These are phyloP conservation scores for Leccinum subfulvum DNA, from an alignment of 1,284 basidiomycete species.

Conservation along the genomic window DNA sequence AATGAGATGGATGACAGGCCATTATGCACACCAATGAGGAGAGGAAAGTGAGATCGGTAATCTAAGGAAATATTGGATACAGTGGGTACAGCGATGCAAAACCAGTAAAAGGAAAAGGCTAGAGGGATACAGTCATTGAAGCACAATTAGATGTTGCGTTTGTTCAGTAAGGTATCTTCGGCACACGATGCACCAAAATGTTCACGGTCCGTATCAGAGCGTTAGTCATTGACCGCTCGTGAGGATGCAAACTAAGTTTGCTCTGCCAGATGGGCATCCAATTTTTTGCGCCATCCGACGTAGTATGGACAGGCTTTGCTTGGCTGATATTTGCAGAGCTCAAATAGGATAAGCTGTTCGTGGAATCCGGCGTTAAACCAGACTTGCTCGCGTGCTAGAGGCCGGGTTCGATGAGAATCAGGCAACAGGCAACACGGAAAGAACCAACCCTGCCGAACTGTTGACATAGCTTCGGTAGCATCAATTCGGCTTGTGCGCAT, in stretches of 20 bases:
- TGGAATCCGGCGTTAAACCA: slow-evolving; percentile 78
- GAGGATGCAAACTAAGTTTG: slow-evolving; percentile 15
- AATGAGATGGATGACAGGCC: slow-evolving; percentile 6
- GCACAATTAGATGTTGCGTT: slow-evolving; percentile 24
- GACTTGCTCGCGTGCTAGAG: slow-evolving; percentile 69
- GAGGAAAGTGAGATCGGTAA: background rate
- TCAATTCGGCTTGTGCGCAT: slow-evolving; percentile 67
- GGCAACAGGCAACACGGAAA: slow-evolving; percentile 1
- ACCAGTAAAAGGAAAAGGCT: slow-evolving; percentile 8
- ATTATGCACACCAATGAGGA: slow-evolving; percentile 4
- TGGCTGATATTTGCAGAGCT: slow-evolving; percentile 70
- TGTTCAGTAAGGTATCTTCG: slow-evolving; percentile 19
- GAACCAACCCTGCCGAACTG: slow-evolving; percentile 55
- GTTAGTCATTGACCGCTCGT: slow-evolving; percentile 10
- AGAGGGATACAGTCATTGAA: slow-evolving; percentile 15
- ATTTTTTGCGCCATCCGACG: slow-evolving; percentile 49
- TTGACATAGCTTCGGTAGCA: slow-evolving; percentile 58
- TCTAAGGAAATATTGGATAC: slow-evolving; percentile 2
- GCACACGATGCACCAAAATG: slow-evolving; percentile 14
- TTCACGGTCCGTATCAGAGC: slow-evolving; percentile 10
- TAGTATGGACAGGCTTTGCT: slow-evolving; percentile 64
- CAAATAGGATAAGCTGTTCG: slow-evolving; percentile 75
- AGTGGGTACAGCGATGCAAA: slow-evolving; percentile 7
- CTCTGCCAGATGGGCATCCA: slow-evolving; percentile 23
- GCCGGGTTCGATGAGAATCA: slow-evolving; percentile 9